Evolutionary conservation across 2,329 filamentous ascomycete genomes (phyloP), one percentile per base, ranked within the genome.

Genomic region (Simplicillium sp.): DNA sequence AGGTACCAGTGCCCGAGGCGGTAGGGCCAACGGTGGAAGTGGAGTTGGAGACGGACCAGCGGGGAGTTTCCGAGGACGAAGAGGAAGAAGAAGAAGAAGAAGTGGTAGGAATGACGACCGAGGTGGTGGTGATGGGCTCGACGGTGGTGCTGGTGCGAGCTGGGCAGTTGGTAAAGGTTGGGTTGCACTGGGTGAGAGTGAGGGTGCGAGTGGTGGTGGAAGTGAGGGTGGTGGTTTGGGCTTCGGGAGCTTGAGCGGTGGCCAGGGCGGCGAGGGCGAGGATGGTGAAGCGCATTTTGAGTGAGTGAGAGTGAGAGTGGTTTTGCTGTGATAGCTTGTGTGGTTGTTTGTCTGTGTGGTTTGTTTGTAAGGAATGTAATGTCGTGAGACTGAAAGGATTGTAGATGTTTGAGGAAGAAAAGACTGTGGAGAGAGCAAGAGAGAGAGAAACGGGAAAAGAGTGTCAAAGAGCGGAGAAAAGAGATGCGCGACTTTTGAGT

Each of bases 141-240:
- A 46, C 40, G 44, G 41, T 41, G 38, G 53, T 52, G 34, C 51
- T 49, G 47, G 46, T 54, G 48, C 50, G 54, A 44, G 54, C 52
- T 41, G 67, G 65, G 63, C 68, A 71, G 55, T 67, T 58, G 46
- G 61, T 57, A 46, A 62, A 56, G 11, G 57, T 58, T 34, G 66
- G 62, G 54, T 64, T 60, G 62, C 70, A 71, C 51, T 58, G 50
- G 43, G 69, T 73, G 53, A 73, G 59, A 53, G 68, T 73, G 47
- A 66, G 43, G 38, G 62, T 64, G 48, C 54, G 56, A 41, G 65
- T 68, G 40, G 58, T 58, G 42, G 69, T 73, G 13, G 64, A 63
- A 41, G 69, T 73, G 43, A 60, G 39, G 11, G 60, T 63, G 42
- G 61, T 63, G 45, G 61, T 56, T 38, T 47, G 44, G 33, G 56